Evolutionary conservation across 257 asterid genomes (phyloP), one percentile per base, ranked within the genome.

Genomic region (Buddleja alternifolia): DNA sequence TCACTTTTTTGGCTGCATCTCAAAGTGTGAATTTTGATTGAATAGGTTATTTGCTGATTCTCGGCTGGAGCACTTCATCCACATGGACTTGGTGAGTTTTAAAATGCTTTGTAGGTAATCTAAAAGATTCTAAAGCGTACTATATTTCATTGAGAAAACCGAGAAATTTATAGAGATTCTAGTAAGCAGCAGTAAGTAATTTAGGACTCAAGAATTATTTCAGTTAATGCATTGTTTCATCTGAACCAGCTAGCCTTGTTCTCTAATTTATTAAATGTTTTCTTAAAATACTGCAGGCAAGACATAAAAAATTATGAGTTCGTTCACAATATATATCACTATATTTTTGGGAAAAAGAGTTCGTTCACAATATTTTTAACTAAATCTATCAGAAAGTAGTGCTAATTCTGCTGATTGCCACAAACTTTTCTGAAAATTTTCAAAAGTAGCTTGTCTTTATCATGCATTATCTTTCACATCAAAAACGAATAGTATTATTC

Each of bases 21-120:
- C 39, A 73, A 12, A 41, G 56, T 71, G 59, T 60, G 60, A 50
- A 36, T 54, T 78, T 72, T 74, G 73, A 47, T 47, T 80, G 37
- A 29, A 65, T 65, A 86, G 93, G 87, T 76, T 90, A 74, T 82
- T 90, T 69, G 83, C 90, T 60, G 75, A 85, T 76, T 77, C 90
- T 15, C 77, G 74, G 53, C 79, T 90, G 25, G 89, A 84, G 79
- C 80, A 84, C 69, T 87, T 90, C 80, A 85, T 92, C 84, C 88
- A 84, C 82, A 69, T 86, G 93, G 94, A 88, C 81, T 66, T 88
- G 94, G 96, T 90, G 77, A 83, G 96, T 74, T 75, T 47, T 20
- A 14, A 50, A 36, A 51, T 54, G 25, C 47, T 23, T 50, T 65
- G 21, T 74, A 20, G 11, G 23, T 65, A 10, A 14, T 48, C 7